Evolutionary conservation across 257 asterid genomes (phyloP).

Genomic region (Nicotiana tomentosiformis): DNA sequence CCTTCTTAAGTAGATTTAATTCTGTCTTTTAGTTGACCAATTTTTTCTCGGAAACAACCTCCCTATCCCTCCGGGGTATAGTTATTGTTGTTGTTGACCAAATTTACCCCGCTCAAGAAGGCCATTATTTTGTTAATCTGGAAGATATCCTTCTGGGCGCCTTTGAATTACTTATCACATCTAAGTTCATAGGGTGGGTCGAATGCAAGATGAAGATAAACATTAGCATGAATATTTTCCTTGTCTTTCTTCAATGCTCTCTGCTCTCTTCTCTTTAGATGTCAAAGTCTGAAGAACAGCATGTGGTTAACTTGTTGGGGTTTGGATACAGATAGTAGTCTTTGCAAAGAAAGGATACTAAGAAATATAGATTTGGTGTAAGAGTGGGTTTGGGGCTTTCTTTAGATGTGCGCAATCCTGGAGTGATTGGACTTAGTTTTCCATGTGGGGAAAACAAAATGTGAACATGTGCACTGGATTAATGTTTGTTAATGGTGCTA

Average conservation of each 20-base stretch:
- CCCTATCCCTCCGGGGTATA: no score
- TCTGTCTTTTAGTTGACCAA: background rate
- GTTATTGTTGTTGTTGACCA: no score
- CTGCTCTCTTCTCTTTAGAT: background rate
- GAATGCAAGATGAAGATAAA: background rate
- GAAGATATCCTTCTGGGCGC: background rate
- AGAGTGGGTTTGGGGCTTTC: background rate
- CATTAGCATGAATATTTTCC: background rate
- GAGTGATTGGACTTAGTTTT: background rate
- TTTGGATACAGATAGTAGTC: background rate
- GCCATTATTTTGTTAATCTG: no score
- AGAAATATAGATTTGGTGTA: background rate
- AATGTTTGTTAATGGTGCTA: background rate
- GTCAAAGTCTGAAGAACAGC: background rate
- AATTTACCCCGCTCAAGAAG: background rate
- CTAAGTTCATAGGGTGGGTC: background rate
- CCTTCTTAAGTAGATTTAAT: background rate
- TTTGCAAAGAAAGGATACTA: no score
- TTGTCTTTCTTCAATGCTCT: background rate
- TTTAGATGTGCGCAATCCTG: background rate
- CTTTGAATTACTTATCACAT: background rate
- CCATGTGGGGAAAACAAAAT: background rate
- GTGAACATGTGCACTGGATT: background rate
- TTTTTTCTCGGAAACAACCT: no score
- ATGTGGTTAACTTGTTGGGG: background rate